Evolutionary conservation across 495 filamentous ascomycete genomes (phyloP), one percentile per base, ranked within the genome.

Genomic region (Aspergillus mulundensis): DNA sequence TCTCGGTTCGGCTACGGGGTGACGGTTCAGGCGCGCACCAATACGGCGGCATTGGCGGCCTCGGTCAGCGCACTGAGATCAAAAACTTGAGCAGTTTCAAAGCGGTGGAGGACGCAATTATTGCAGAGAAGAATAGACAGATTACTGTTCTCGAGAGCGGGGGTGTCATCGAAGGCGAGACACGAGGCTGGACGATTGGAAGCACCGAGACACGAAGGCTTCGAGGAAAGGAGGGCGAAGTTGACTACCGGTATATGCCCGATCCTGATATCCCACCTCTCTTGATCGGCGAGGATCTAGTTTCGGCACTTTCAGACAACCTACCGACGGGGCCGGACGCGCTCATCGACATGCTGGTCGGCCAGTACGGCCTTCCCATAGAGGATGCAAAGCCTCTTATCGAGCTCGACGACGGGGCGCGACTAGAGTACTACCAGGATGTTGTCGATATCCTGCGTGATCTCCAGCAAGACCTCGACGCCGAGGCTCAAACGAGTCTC

Each of bases 191-290:
- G 91, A 88, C 89, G 2, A 78, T 95, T 48, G 83, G 84, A 45
- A 88, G 83, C 38, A 88, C 86, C 47, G 90, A 88, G 55, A 92
- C 87, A 18, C 78, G 74, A 43, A 81, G 83, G 20, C 69, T 98
- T 15, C 81, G 94, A 59, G 91, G 90, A 11, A 98, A 98, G 70
- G 94, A 98, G 65, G 95, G 94, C 39, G 92, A 96, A 63, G 90
- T 97, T 2, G 94, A 98, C 62, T 98, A 98, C 66, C 80, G 94
- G 42, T 98, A 97, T 68, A 97, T 98, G 95, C 94, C 94, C 1
- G 94, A 99, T 67, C 90, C 94, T 2, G 94, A 99, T 69, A 73
- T 99, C 10, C 81, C 80, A 0, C 89, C 95, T 0, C 75, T 99
- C 10, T 64, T 89, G 4, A 86, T 99, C 58, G 86, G 83, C 12